Percentiles rank a stretch among this genome's conserved stretches.
Conservation (phyloP, 2,329 filamentous ascomycete genomes). For the Penicillium sp. region DNA sequence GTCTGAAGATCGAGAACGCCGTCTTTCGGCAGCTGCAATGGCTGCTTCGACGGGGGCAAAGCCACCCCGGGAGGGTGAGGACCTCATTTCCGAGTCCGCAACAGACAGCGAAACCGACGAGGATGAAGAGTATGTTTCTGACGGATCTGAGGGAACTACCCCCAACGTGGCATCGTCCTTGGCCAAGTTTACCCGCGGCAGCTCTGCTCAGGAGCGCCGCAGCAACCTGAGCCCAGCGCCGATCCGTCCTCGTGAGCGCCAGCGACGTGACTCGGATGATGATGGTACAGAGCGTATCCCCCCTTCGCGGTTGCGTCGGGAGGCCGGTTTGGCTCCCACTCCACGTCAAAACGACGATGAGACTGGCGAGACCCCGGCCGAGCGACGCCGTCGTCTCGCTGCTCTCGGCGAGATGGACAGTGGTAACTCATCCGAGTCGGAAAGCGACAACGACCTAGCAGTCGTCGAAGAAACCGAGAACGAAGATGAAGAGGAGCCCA, state of each 20-base stretch:
- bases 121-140: slow-evolving; percentile 17
- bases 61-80: slow-evolving; percentile 11
- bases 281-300: slow-evolving; percentile 40
- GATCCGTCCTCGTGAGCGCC: slow-evolving; percentile 11
- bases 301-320: slow-evolving; percentile 31
- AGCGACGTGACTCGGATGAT: slow-evolving; percentile 37
- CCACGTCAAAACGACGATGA: slow-evolving; percentile 29
- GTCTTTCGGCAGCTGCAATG: slow-evolving; percentile 17
- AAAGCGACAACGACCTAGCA: slow-evolving; percentile 5
- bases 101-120: slow-evolving; percentile 22
- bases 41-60: slow-evolving; percentile 11
- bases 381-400: slow-evolving; percentile 42
- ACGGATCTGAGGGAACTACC: slow-evolving; percentile 16
- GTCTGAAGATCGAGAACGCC: slow-evolving; percentile 22
- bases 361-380: slow-evolving; percentile 41
- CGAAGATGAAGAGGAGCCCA: slow-evolving; percentile 19
- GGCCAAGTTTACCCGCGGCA: slow-evolving; percentile 30
- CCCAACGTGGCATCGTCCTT: slow-evolving; percentile 36
- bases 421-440: slow-evolving; percentile 25
- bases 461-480: slow-evolving; percentile 21
- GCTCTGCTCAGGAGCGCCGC: slow-evolving; percentile 37
- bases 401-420: slow-evolving; percentile 34
- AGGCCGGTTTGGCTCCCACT: slow-evolving; percentile 24
- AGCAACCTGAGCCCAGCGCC: slow-evolving; percentile 28
- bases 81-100: slow-evolving; percentile 19